Base-by-base conservation (phyloP, 352 stramenopile genomes). In the Globisporangium takayamanum region DNA sequence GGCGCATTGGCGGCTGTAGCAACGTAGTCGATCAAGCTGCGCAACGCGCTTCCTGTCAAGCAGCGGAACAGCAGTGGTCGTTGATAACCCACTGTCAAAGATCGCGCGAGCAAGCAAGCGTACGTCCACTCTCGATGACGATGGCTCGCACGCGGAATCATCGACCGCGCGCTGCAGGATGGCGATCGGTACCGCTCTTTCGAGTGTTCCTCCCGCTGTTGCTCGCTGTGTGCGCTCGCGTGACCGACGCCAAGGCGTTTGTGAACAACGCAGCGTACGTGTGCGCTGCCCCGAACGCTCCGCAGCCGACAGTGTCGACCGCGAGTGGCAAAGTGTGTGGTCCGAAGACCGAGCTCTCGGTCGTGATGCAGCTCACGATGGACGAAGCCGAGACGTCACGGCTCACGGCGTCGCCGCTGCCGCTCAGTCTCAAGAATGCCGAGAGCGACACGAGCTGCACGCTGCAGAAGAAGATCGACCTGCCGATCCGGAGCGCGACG, bases 211-310 rank as follows among this genome's bases (percentile, higher is more conserved):
- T 26, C 2, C 6, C 18, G 16, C 30, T 63, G 20, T 30, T 52
- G 22, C 30, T 45, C 8, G 26, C 50, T 25, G n/a, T 28, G 39
- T 41, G 15, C 36, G n/a, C n/a, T n/a, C 53, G 59, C 42, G 2
- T 22, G 5, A 14, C 18, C 4, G n/a, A 59, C 18, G 59, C 59
- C 12, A 60, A 51, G n/a, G 54, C 53, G 25, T 60, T 65, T 28
- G 59, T 65, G 59, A 65, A 65, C 59, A 65, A 65, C 39, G 59
- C 53, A 22, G 59, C 59, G 39, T 59, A 59, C 59, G 50, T 53
- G 37, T 65, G 59, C 25, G 25, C 47, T 25, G 33, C 37, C 28
- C 44, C 30, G 20, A 57, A 25, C 2, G 41, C 46, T 49, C 3
- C 33, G 14, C 25, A 57, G 20, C 48, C 42, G 56, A 45, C 49